Evolutionary conservation across 139 green algal species (phyloP).

Genomic region (Chlorella sp.): DNA sequence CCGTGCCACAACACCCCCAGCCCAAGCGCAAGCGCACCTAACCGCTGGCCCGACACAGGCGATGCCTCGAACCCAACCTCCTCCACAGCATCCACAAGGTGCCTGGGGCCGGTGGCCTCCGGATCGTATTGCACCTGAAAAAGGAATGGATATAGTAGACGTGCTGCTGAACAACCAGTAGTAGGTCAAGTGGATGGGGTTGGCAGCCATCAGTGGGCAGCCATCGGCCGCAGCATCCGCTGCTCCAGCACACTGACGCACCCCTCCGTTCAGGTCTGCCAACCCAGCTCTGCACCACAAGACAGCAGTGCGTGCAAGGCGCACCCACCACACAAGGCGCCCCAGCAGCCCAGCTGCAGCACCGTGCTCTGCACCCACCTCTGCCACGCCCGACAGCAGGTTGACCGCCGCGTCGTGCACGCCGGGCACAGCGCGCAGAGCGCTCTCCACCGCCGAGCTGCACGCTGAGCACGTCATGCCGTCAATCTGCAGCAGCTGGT

Average conservation of each 20-base stretch:
- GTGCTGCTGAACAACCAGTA: too few relatives aligned
- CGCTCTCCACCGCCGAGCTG: slow-evolving; percentile 40
- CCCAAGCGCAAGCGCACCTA: not conserved
- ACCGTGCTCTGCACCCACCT: slow-evolving; percentile 47
- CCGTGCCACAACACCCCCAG: too few relatives aligned
- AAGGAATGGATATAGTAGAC: too few relatives aligned
- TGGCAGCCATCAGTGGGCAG: not conserved
- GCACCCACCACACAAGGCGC: too few relatives aligned
- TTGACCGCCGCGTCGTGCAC: slow-evolving; percentile 44
- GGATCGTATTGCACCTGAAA: slow-evolving; percentile 71
- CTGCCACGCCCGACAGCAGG: slow-evolving; percentile 66
- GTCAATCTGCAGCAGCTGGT: slow-evolving; percentile 44
- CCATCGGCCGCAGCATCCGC: too few relatives aligned
- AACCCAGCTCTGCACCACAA: too few relatives aligned
- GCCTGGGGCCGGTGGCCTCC: slow-evolving; percentile 68
- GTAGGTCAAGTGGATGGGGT: not conserved
- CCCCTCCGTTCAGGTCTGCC: too few relatives aligned
- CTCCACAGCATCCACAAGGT: slow-evolving; percentile 76
- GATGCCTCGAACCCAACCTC: slow-evolving; percentile 64
- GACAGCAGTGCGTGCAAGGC: too few relatives aligned
- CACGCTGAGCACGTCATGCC: slow-evolving; percentile 56
- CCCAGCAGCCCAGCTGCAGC: too few relatives aligned
- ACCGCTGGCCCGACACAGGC: slow-evolving; percentile 16
- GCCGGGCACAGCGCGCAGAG: slow-evolving; percentile 30
- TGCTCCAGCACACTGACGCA: too few relatives aligned